These are phyloP conservation scores for Houttuynia cordata DNA, from an alignment of 164 flowering plant species.

Conservation along the genomic window DNA sequence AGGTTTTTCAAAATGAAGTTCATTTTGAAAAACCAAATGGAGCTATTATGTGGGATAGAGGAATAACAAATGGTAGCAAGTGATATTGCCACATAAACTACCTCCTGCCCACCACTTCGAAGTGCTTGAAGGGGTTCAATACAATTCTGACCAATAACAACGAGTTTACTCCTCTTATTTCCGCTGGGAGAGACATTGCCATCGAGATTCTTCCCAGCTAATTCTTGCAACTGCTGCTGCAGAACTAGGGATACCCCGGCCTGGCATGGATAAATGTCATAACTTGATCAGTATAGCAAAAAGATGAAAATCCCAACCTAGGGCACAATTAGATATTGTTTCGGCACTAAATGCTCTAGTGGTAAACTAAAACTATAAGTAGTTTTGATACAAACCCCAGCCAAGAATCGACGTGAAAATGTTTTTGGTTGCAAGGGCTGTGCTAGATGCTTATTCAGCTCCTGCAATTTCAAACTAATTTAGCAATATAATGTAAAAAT, in stretches of 20 bases:
- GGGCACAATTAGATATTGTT: not conserved
- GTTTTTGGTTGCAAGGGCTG: slow-evolving; percentile 76
- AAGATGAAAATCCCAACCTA: not conserved
- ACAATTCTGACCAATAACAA: slow-evolving; percentile 81
- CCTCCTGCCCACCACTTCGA: slow-evolving; percentile 64
- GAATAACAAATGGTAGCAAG: not conserved
- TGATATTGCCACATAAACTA: slow-evolving; percentile 10
- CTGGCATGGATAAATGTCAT: slow-evolving; percentile 31
- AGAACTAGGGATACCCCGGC: slow-evolving; percentile 76
- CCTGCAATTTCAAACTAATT: slow-evolving; percentile 36
- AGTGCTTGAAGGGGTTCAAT: slow-evolving; percentile 89
- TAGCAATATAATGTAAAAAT: not conserved
- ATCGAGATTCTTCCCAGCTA: slow-evolving; percentile 35
- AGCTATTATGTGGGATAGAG: no score
- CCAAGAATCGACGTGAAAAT: slow-evolving; percentile 72
- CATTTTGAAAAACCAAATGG: no score
- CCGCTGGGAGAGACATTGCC: slow-evolving; percentile 10
- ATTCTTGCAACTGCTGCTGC: slow-evolving; percentile 69
- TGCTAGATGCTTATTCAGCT: slow-evolving; percentile 48
- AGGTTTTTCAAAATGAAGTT: no score
- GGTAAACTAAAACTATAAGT: not conserved
- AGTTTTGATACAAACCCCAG: slow-evolving; percentile 51
- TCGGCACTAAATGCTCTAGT: not conserved
- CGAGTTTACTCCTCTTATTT: slow-evolving; percentile 35
- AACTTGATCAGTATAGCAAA: no score